phyloP scores from a whole-genome alignment of 805 yeast genomes.

The Nakazawaea holstii region DNA sequence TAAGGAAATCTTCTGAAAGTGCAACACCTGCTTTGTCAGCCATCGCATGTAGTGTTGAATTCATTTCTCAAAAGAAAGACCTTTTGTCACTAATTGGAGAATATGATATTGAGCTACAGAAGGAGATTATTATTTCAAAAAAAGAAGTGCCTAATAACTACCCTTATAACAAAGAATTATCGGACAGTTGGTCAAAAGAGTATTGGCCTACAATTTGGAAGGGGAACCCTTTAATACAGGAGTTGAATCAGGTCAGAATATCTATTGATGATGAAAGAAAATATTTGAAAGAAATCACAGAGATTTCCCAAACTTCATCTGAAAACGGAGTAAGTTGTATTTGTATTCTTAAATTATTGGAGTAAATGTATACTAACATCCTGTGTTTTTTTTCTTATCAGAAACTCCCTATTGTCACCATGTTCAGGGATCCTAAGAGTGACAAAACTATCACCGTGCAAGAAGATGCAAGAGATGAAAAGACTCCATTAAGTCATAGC shows the following conservation, averaged over 20 bases:
- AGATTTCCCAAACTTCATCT: constrained; percentile 21
- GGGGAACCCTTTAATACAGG: constrained; percentile 80
- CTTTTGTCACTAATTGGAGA: neutral
- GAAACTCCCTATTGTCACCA: constrained; percentile 46
- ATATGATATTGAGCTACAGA: neutral
- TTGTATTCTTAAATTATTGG: constrained; percentile 12
- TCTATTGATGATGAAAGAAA: constrained; percentile 38
- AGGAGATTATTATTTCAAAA: constrained; percentile 11
- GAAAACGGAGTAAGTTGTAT: constrained; percentile 13
- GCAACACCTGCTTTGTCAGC: neutral
- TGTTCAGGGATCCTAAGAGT: constrained; percentile 55
- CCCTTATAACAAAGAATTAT: constrained; percentile 70
- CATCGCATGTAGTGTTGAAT: constrained; percentile 10
- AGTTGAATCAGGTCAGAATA: constrained; percentile 48
- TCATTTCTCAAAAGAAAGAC: neutral
- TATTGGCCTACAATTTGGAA: constrained; percentile 94
- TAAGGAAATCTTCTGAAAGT: constrained; percentile 30
- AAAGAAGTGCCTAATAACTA: constrained; percentile 48
- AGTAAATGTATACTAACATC: neutral
- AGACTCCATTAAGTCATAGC: constrained; percentile 64
- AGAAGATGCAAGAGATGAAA: constrained; percentile 32
- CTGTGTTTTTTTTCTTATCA: neutral
- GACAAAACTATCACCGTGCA: constrained; percentile 33
- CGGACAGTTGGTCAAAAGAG: constrained; percentile 55
- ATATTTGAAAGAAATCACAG: constrained; percentile 25